These are phyloP conservation scores for Conoideocrella luteorostrata DNA, from an alignment of 2,329 filamentous ascomycete genomes.

Conservation along the genomic window DNA sequence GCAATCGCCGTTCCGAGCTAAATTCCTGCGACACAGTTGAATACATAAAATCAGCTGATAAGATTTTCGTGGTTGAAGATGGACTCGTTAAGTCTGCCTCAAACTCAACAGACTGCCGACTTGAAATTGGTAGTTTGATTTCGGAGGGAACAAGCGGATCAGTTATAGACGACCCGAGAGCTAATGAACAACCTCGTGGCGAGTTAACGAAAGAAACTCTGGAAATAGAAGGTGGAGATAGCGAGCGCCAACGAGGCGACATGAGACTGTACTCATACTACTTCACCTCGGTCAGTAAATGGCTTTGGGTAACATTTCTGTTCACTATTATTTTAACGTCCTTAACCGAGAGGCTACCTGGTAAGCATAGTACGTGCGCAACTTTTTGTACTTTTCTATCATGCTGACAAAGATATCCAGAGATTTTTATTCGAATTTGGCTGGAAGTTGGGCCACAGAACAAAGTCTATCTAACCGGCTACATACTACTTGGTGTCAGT, in stretches of 20 bases:
- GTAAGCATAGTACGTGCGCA: background rate
- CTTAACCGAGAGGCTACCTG: background rate
- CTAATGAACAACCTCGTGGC: background rate
- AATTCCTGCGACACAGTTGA: background rate
- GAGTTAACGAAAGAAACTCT: background rate
- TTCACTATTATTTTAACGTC: background rate
- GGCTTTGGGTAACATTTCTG: background rate
- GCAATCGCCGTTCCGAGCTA: background rate
- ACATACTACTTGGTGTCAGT: background rate
- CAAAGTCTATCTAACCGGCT: background rate
- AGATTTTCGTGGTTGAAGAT: too few species aligned
- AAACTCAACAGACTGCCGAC: too few species aligned
- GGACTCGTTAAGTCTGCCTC: too few species aligned
- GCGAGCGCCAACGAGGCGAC: background rate
- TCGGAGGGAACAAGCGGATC: too few species aligned
- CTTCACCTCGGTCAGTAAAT: background rate
- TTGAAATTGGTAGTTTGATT: too few species aligned
- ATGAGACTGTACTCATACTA: background rate
- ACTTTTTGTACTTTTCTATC: background rate
- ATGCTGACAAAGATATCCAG: background rate
- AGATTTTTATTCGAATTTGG: background rate
- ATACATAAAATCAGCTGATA: too few species aligned
- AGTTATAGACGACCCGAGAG: too few species aligned
- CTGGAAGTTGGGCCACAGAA: background rate
- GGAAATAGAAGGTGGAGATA: background rate